Evolutionary conservation across 169 alveolate genomes (phyloP).

Genomic region (Eimeria acervulina): DNA sequence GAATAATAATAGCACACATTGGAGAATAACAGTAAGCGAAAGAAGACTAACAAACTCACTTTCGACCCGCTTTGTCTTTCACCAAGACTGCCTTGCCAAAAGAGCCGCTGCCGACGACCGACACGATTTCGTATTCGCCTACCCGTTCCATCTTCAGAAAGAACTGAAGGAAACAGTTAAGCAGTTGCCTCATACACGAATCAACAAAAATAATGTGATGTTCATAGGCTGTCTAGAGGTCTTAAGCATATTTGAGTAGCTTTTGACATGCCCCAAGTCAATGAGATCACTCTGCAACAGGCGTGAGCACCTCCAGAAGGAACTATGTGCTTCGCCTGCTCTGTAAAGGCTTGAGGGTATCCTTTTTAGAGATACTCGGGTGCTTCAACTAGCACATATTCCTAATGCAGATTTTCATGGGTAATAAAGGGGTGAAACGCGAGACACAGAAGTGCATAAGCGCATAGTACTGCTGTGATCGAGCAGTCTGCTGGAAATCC

Average conservation of each 20-base stretch:
- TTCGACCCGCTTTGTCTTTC: constrained; percentile 68
- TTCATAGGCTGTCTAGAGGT: background rate
- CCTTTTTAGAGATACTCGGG: background rate
- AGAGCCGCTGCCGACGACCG: constrained; percentile 83
- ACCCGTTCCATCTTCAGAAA: constrained; percentile 38
- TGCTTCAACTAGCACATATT: background rate
- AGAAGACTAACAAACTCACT: constrained; percentile 15
- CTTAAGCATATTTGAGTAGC: background rate
- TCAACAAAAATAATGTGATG: background rate
- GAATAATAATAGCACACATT: too few relatives aligned
- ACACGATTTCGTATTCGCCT: constrained; percentile 78
- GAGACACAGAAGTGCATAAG: too few relatives aligned
- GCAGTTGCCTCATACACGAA: background rate
- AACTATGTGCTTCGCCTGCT: background rate
- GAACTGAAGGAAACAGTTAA: background rate
- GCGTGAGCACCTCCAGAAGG: background rate
- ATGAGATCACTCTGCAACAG: background rate
- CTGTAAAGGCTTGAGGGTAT: background rate
- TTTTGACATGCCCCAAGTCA: background rate
- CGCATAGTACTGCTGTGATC: background rate
- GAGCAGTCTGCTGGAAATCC: background rate
- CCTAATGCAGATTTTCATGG: background rate
- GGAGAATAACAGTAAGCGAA: background rate
- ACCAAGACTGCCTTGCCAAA: constrained; percentile 83
- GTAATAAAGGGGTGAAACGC: background rate